Evolutionary conservation across 31 red algal species (phyloP), one percentile per base, ranked within the genome.

Genomic region (Porphyra umbilicalis): DNA sequence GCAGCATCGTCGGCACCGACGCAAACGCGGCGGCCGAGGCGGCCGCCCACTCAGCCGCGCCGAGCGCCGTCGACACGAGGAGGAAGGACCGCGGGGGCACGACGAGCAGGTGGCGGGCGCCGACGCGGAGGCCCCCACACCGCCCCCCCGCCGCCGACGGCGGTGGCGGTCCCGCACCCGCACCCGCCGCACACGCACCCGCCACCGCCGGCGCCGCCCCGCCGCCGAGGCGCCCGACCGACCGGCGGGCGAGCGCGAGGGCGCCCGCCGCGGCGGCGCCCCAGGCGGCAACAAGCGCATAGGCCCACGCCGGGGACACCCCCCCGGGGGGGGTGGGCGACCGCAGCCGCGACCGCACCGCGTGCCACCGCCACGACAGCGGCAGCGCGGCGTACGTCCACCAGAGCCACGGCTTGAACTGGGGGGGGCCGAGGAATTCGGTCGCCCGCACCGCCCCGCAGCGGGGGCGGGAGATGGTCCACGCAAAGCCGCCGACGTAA

Each of bases 351-450:
- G 35, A 83, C 10, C 94, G 94, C 68, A 87, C 87, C 57, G 77
- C 32, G 42, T 92, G 77, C 94, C 94, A 96, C 4, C 38, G 83
- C 89, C 89, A 96, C 34, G 85, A 90, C 30, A 92, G 85, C 80
- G 92, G 89, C 35, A 92, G 83, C 34, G 86, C 74, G 34, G 85
- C 40, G 76, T 92, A 96, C 37, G 87, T 92, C 83, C 87, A 96
- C 94, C 94, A 96, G 30, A 88, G 85, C 94, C 94, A 96, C 9
- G 94, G 94, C 80, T 96, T 96, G 82, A 89, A 84, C 29, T 88
- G 79, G 0, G 94, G 94, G 31, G 87, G 85, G 11, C 94, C 94
- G 10, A 96, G 86, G 85, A 90, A 96, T 46, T 96, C 94, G 34
- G 89, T 79, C 35, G 87, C 86, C 14, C 88, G 90, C 39, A 76